These are phyloP conservation scores for Penicillium atrosanguineum DNA, from an alignment of 495 filamentous ascomycete genomes.

Conservation along the genomic window DNA sequence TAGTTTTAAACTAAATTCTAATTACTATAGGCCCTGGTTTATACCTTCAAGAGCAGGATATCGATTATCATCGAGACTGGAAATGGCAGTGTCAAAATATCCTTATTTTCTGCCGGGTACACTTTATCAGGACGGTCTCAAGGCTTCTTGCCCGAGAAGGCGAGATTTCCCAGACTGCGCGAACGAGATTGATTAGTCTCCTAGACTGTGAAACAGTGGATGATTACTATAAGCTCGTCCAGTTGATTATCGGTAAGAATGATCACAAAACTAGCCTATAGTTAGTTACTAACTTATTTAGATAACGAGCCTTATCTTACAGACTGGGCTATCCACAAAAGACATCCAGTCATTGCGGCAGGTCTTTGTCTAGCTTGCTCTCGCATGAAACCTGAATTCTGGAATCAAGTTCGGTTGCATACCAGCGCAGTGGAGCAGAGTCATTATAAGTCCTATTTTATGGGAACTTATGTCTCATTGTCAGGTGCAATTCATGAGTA, in stretches of 20 bases:
- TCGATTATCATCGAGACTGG: background rate
- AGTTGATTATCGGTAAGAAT: background rate
- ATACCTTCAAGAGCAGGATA: background rate
- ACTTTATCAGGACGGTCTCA: background rate
- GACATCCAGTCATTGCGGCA: background rate
- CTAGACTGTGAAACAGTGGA: background rate
- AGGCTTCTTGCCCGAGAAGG: background rate
- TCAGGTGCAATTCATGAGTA: too few species aligned
- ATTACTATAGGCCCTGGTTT: constrained; percentile 1
- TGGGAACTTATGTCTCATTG: too few species aligned
- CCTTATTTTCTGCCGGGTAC: background rate
- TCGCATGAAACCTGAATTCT: background rate
- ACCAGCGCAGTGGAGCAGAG: background rate
- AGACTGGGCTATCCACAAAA: background rate
- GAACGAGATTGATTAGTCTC: background rate
- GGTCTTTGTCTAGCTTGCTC: background rate
- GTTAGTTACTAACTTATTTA: background rate
- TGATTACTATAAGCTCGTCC: background rate
- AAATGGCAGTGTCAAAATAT: constrained; percentile 1
- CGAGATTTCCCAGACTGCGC: background rate
- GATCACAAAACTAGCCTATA: background rate
- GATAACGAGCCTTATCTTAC: background rate
- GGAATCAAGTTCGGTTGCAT: background rate
- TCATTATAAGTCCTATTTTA: background rate
- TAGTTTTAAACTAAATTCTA: background rate